Conservation (phyloP, 1,284 basidiomycete species). For the Golubevia sp. region DNA sequence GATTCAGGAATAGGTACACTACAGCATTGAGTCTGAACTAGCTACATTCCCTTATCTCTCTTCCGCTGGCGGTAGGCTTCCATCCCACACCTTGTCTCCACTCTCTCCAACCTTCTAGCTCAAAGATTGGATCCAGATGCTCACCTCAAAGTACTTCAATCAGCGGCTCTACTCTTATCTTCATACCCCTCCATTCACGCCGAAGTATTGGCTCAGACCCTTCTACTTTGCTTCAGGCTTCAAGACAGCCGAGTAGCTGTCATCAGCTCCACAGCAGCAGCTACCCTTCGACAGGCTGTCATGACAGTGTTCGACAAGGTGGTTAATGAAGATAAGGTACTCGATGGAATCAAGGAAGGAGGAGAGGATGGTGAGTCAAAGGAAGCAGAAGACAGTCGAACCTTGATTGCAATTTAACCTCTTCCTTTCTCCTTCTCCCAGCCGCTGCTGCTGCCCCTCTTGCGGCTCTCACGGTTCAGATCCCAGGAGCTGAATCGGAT, state of each 20-base stretch:
- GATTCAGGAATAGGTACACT: no score
- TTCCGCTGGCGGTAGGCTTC: constrained; percentile 12
- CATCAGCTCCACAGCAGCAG: constrained; percentile 94
- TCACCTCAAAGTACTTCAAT: constrained; percentile 57
- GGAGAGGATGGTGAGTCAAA: constrained; percentile 27
- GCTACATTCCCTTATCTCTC: constrained; percentile 1
- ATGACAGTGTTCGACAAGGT: constrained; percentile 99
- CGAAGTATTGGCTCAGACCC: constrained; percentile 67
- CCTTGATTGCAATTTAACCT: constrained; percentile 63
- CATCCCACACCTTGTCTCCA: constrained; percentile 23
- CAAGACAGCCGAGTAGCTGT: constrained; percentile 94
- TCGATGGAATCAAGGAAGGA: constrained; percentile 44
- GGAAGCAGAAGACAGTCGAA: constrained; percentile 20
- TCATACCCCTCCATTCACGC: constrained; percentile 44
- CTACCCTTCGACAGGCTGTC: constrained; percentile 90
- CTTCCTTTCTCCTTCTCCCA: not conserved
- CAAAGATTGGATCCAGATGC: constrained; percentile 49
- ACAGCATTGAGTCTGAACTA: no score
- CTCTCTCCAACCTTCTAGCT: constrained; percentile 37
- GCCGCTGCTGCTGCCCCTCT: constrained; percentile 48
- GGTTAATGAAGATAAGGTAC: constrained; percentile 71
- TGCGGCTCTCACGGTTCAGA: constrained; percentile 40
- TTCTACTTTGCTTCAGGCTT: constrained; percentile 88
- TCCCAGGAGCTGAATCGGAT: constrained; percentile 17
- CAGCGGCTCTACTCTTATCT: constrained; percentile 41